Evolutionary conservation across 495 filamentous ascomycete genomes (phyloP), one percentile per base, ranked within the genome.

Genomic region (Margaritispora aquatica): DNA sequence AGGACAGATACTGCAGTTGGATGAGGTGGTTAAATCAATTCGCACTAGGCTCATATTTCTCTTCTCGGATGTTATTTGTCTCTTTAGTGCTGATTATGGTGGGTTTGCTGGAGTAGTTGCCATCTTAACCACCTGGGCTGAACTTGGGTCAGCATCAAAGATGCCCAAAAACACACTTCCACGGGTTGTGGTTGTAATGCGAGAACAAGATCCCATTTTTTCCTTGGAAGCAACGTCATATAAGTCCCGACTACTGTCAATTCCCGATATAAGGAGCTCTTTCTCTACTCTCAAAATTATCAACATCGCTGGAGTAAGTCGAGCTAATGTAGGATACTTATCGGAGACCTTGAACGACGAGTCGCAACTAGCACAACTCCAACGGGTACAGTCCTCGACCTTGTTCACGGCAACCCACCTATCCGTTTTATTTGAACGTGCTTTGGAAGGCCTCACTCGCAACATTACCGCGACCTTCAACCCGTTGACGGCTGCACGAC

Each of bases 281-380:
- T 63, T 63, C 51, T 54, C 61, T 4, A 51, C 56, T 21, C 51
- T 63, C 27, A 63, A 55, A 34, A 34, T 59, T 38, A 36, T 63
- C 17, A 63, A 63, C 31, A 23, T 59, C 7, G 26, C 59, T 19
- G 50, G 61, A 11, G 26, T 22, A 27, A 27, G 24, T 31, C 41
- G 22, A 22, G n/a, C 51, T 34, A 20, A 19, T 27, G n/a, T 19
- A 51, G 51, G 8, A n/a, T 47, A 44, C n/a, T 7, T 38, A 5
- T 59, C 44, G 23, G 41, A 55, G 38, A 26, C 51, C 34, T 19
- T 63, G 23, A 31, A 24, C 7, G 21, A 63, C 23, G 56, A 63
- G 49, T 27, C 46, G 5, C 24, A 51, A 20, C 22, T 22, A 27
- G 36, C 56, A 17, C 61, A 52, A 26, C 17, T 41, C 20, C 41